Conservation (phyloP, 2,329 filamentous ascomycete genomes). For the Epichloe elymi region DNA sequence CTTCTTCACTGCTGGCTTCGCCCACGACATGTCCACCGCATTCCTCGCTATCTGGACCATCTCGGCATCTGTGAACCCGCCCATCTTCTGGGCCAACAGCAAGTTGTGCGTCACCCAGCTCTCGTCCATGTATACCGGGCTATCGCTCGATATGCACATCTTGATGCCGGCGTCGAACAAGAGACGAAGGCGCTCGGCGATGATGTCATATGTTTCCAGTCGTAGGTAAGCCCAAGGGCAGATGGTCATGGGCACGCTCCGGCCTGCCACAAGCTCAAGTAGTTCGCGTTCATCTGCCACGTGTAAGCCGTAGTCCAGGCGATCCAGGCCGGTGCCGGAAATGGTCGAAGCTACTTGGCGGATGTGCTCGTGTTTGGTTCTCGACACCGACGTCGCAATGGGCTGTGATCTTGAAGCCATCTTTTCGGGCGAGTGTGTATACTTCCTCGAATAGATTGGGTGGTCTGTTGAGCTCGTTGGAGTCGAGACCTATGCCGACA, state of each 20-base stretch:
- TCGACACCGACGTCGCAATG: slow-evolving; percentile 39
- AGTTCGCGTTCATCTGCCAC: slow-evolving; percentile 45
- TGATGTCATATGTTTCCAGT: slow-evolving; percentile 21
- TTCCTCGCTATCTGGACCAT: slow-evolving; percentile 30
- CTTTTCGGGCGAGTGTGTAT: slow-evolving; percentile 21
- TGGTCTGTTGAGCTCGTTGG: slow-evolving; percentile 31
- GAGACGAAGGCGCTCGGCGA: slow-evolving; percentile 33
- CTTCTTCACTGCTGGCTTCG: slow-evolving; percentile 23
- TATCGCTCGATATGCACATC: slow-evolving; percentile 60
- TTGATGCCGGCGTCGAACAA: slow-evolving; percentile 49
- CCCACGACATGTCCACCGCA: slow-evolving; percentile 33
- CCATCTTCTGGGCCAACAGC: slow-evolving; percentile 28
- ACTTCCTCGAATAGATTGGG: slow-evolving; percentile 29
- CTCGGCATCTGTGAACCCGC: slow-evolving; percentile 25
- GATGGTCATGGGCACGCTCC: slow-evolving; percentile 48
- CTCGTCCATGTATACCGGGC: slow-evolving; percentile 50
- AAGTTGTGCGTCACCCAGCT: slow-evolving; percentile 36
- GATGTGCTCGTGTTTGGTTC: slow-evolving; percentile 37
- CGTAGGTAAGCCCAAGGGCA: slow-evolving; percentile 37
- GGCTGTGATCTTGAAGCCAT: slow-evolving; percentile 31
- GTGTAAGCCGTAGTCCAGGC: slow-evolving; percentile 63
- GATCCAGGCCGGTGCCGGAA: slow-evolving; percentile 42
- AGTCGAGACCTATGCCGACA: slow-evolving; percentile 32
- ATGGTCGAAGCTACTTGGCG: slow-evolving; percentile 34
- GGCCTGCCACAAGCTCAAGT: slow-evolving; percentile 39